Base-by-base conservation (phyloP, 2,329 filamentous ascomycete species). In the Cercospora sp. region DNA sequence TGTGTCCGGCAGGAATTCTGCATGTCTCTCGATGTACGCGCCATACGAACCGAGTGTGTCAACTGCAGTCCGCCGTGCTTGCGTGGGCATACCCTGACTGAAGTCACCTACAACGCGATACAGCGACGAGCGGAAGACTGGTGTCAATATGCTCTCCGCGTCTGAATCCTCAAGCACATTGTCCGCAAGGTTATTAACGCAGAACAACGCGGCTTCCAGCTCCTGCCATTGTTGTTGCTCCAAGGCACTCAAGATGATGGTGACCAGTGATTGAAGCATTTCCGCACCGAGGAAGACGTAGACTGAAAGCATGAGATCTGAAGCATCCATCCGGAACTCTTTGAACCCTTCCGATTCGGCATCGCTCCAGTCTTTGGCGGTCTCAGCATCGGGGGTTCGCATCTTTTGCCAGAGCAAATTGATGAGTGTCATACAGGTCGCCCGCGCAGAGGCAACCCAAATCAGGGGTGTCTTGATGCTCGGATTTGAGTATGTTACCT, bases 321-420 rank as follows among this genome's bases (percentile, higher is more conserved):
- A 85, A n/a, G 94, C 89, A 74, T 96, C 92, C 72, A 91, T 89
- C 31, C 92, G 86, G 59, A 92, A 92, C 61, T 86, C 84, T 45
- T 87, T 87, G 67, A 77, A 75, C 6, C 66, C 74, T 55, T 76
- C 75, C 6, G 68, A 68, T 36, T 91, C 89, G 26, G 87, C 86
- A 4, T 88, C 88, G 69, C 91, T 90, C 92, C 92, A 94, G 0
- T 72, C 68, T 57, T 83, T 82, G 31, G 84, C 82, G 58, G 89
- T 87, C 7, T 86, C 82, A 1, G 81, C 73, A 0, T 87, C 81
- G 3, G 91, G 90, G 69, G 91, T 91, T 36, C 68, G 69, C 60
- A 78, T 71, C 67, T 78, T 79, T 23, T 64, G 67, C 73, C 73
- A 76, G 3, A 78, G 65, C 1, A 75, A 61, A 5, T 68, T 71